Evolutionary conservation across 108 stramenopile genomes (phyloP).

Genomic region (Nannochloropsis gaditana): DNA sequence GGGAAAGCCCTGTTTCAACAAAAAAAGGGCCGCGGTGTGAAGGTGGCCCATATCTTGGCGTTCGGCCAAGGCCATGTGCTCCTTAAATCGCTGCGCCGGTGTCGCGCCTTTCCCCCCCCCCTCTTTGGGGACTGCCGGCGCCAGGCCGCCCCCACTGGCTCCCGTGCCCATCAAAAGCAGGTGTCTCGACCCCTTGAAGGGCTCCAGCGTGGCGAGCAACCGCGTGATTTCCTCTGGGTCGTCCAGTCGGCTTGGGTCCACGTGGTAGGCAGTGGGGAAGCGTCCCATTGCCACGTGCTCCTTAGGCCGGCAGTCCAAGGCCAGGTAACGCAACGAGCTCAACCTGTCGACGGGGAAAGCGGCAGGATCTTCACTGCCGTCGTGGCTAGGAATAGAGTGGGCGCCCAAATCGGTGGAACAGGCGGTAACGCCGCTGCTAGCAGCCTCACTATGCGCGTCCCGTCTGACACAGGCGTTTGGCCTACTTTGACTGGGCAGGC

Average conservation of each 20-base stretch:
- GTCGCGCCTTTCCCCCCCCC: neutral
- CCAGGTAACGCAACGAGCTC: conserved; percentile 10
- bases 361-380: neutral
- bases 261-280: conserved; percentile 37
- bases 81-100: neutral
- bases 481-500: neutral
- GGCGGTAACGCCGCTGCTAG: too few relatives aligned
- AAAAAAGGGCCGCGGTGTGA: conserved; percentile 63
- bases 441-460: too few relatives aligned
- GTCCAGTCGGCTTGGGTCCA: conserved; percentile 35
- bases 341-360: neutral
- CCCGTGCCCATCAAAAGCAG: conserved; percentile 34
- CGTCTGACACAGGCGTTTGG: too few relatives aligned
- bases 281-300: conserved; percentile 21
- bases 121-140: neutral
- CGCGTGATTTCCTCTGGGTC: conserved; percentile 35
- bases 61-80: conserved; percentile 27
- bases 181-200: conserved; percentile 26
- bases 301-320: conserved; percentile 35
- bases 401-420: too few relatives aligned
- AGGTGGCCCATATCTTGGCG: conserved; percentile 30
- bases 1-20: conserved; percentile 78
- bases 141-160: neutral
- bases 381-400: neutral
- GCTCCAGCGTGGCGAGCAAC: conserved; percentile 35